Percentiles rank a stretch among this genome's conserved stretches.
phyloP scores from a whole-genome alignment of 306 rosid genomes.

The Gastrolobium bilobum region DNA sequence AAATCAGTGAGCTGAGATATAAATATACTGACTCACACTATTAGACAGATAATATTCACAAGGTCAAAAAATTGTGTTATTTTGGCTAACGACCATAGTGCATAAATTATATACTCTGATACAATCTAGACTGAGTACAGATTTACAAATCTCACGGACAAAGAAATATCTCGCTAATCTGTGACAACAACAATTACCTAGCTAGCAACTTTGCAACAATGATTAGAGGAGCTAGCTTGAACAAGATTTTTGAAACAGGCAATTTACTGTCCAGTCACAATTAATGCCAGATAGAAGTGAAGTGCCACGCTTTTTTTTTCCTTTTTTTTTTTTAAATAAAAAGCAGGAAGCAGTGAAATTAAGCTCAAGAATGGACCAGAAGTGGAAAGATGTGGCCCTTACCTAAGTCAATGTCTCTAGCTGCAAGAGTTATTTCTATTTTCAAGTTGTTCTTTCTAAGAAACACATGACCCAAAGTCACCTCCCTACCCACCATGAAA shows the following conservation, averaged over 20 bases:
- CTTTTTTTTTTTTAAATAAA: not conserved
- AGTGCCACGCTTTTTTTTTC: not conserved
- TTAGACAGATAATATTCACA: conserved; percentile 5
- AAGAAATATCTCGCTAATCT: conserved; percentile 33
- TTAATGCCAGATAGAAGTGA: not conserved
- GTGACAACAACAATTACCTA: conserved; percentile 6
- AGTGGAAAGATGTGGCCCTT: conserved; percentile 15
- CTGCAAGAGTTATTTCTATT: not conserved
- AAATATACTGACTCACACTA: not conserved
- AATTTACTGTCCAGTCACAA: not conserved
- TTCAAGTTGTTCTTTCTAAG: conserved; percentile 1
- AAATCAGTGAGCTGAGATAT: not conserved
- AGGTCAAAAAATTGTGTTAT: not conserved
- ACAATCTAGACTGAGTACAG: not conserved
- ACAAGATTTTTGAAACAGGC: conserved; percentile 8
- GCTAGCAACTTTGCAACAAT: conserved; percentile 17
- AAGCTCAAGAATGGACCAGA: conserved; percentile 16
- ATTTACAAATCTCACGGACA: conserved; percentile 10
- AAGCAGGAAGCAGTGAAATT: not conserved
- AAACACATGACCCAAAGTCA: conserved; percentile 19
- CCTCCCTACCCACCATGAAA: not conserved
- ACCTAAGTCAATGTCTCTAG: conserved; percentile 35
- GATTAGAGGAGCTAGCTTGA: conserved; percentile 11
- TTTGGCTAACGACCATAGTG: conserved; percentile 10
- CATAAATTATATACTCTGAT: not conserved